A percentile compares a stretch with the other conserved stretches of the same genome.
phyloP scores from a whole-genome alignment of 345 rosid genomes.

The Rhizophora mangle region DNA sequence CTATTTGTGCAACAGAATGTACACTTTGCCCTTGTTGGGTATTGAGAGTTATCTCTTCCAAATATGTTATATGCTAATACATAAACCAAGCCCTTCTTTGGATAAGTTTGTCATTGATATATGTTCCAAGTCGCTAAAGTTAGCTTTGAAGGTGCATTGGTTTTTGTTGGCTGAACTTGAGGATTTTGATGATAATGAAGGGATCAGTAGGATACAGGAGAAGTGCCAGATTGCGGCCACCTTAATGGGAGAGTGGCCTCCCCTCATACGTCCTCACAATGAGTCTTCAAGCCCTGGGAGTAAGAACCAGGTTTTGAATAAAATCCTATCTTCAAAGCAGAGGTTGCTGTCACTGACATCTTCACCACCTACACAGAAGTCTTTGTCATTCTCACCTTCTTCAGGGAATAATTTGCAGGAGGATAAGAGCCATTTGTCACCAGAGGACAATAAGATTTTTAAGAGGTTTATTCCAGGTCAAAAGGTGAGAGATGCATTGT shows the following conservation, averaged over 20 bases:
- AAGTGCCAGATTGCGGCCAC: constrained; percentile 97
- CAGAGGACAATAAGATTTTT: constrained; percentile 81
- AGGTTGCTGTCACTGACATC: constrained; percentile 75
- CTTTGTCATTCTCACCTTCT: constrained; percentile 65
- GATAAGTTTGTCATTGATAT: constrained; percentile 95
- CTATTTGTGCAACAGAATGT: constrained; percentile 97
- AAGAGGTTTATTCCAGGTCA: constrained; percentile 91
- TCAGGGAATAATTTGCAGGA: constrained; percentile 55
- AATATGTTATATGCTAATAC: constrained; percentile 90
- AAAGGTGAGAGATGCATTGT: constrained; percentile 86
- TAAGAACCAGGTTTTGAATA: constrained; percentile 88
- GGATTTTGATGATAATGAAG: constrained; percentile 94
- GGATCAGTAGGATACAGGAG: constrained; percentile 93
- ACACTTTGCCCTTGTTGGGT: constrained; percentile 83
- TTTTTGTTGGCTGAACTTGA: constrained; percentile 94
- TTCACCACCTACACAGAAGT: constrained; percentile 67
- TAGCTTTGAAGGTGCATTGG: constrained; percentile 98
- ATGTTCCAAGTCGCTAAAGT: constrained; percentile 76
- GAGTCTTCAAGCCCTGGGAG: constrained; percentile 62
- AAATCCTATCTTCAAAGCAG: constrained; percentile 81
- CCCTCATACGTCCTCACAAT: constrained; percentile 54
- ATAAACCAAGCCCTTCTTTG: constrained; percentile 96
- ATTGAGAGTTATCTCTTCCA: constrained; percentile 94
- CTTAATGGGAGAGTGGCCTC: constrained; percentile 94
- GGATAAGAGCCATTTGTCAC: constrained; percentile 59